Percentiles rank a stretch among this genome's conserved stretches.
Evolutionary conservation across 192 early-diverging fungal species (phyloP).

Genomic region (Lunasporangiospora selenospora): DNA sequence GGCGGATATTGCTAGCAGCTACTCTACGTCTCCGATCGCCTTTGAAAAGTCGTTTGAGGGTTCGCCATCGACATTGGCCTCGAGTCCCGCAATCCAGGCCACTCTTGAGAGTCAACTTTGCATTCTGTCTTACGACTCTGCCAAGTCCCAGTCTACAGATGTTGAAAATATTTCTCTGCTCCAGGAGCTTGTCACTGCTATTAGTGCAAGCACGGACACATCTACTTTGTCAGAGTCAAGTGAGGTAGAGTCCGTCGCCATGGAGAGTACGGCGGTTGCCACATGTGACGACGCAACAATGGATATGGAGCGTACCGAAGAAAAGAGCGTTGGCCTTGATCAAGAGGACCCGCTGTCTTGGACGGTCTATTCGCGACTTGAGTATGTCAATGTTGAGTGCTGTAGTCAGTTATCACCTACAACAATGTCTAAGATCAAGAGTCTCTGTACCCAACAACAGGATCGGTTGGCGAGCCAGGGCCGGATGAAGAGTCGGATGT

Average conservation of each 20-base stretch:
- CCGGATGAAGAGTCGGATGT: slow-evolving; percentile 33
- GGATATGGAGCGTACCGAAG: background rate
- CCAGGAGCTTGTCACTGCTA: background rate
- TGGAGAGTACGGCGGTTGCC: too few relatives aligned
- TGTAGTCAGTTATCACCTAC: slow-evolving; percentile 18
- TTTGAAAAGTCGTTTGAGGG: too few relatives aligned
- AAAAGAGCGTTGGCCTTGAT: background rate
- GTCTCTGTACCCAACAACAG: background rate
- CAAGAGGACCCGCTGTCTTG: background rate
- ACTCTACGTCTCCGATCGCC: too few relatives aligned
- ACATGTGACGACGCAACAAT: background rate
- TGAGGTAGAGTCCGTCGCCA: too few relatives aligned
- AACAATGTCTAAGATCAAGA: slow-evolving; percentile 16
- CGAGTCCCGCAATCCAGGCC: too few relatives aligned
- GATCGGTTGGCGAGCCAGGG: slow-evolving; percentile 6
- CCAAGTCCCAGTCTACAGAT: too few relatives aligned
- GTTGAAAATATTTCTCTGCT: background rate
- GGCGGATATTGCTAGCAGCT: too few relatives aligned
- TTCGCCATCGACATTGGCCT: background rate
- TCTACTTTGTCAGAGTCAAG: background rate
- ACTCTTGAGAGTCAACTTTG: too few relatives aligned
- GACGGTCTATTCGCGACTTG: slow-evolving; percentile 26
- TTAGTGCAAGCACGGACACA: background rate
- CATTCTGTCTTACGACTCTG: too few relatives aligned
- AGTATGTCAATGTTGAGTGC: slow-evolving; percentile 41